Evolutionary conservation across 2,329 filamentous ascomycete species (phyloP), one percentile per base, ranked within the genome.

Genomic region (Ophiostoma populinum): DNA sequence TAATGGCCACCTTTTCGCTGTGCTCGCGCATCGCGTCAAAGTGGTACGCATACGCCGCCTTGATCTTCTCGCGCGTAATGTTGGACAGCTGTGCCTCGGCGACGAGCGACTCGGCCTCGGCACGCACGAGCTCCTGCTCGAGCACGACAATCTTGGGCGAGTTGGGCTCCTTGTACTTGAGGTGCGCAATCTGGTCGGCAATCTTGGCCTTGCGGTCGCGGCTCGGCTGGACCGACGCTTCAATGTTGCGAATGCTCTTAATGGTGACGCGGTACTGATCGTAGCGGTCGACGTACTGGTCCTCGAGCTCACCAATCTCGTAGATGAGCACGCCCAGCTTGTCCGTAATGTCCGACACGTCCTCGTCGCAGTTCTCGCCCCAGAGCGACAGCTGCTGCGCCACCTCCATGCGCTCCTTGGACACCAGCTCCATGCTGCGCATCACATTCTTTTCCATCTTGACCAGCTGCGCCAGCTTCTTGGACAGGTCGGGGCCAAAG

Each of bases 361-460:
- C 90, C 51, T 98, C 90, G 51, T 98, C 90, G 54, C 82, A 86
- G 40, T 67, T 74, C 57, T 98, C 90, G 45, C 90, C 90, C 90
- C 90, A 98, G 51, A 94, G 73, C 36, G 90, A 95, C 16, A 98
- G 70, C 86, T 98, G 90, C 83, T 94, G 85, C 52, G 90, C 90
- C 46, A 94, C 87, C 51, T 95, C 90, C 85, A 95, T 95, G 49
- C 90, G 77, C 67, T 98, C 90, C 51, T 85, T 78, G 30, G 85
- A 85, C 36, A 95, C 90, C 33, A 83, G 69, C 56, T 98, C 90
- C 68, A 95, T 76, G 55, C 85, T 94, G 57, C 90, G 83, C 90
- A 98, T 98, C 38, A 94, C 82, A 55, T 98, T 95, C 75, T 98
- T 98, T 65, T 98, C 90, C 90, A 98, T 98, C 73, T 98, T 98